Base-by-base conservation (phyloP, 106 monocot genomes). In the Vanilla planifolia region DNA sequence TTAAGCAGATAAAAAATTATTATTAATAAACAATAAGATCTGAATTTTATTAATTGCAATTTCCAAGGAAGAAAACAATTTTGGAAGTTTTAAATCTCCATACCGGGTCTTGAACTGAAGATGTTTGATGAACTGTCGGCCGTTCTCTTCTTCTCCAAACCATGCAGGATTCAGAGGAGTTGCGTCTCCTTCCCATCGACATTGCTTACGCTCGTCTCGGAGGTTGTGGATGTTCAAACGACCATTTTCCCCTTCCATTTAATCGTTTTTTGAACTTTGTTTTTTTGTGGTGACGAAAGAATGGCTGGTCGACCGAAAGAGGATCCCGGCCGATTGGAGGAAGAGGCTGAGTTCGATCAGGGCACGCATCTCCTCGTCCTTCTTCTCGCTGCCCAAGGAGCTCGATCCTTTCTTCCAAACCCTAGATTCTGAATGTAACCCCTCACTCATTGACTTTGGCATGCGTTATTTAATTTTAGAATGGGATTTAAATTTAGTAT, bases 221-320 rank as follows among this genome's bases (percentile, higher is more conserved):
- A 77, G 94, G 94, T 95, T 36, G n/a, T 48, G 39, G 16, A 39
- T 28, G 15, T 20, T 17, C 14, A 24, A 35, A 25, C 21, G 20
- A 42, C 40, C 23, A n/a, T 59, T 52, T 48, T 36, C 48, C 7
- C 2, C 53, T 50, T 47, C 37, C 34, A 16, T 67, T 46, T 7
- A 30, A 5, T 29, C 10, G 33, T 9, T 33, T 11, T 24, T 58
- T 4, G n/a, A n/a, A n/a, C 2, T 34, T 14, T 1, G 8, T 34
- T 57, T 51, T 43, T 36, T 48, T 44, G 1, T 16, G 45, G 32
- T 15, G 22, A 11, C 2, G 33, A 59, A 63, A 92, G 96, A 98
- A 85, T 98, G 96, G 96, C 76, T 98, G 48, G 80, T 85, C 69
- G 96, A 92, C 77, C 87, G 96, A 51, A 98, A 82, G 82, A 81